Conservation (phyloP, 2,329 filamentous ascomycete species). For the Cladosporium colombiae region DNA sequence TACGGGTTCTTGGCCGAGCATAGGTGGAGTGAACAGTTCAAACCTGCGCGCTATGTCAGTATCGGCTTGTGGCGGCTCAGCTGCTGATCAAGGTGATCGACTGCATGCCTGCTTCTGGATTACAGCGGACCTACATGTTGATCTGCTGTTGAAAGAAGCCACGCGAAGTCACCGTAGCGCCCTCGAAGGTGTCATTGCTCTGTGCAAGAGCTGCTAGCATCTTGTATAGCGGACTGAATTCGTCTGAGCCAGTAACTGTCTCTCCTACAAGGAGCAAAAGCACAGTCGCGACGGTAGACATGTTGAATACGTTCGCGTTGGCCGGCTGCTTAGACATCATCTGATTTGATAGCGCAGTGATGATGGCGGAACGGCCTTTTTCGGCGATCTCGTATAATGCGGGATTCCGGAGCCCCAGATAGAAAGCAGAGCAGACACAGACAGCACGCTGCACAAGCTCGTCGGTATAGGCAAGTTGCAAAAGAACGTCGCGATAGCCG, state of each 20-base stretch:
- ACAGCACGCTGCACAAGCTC: not conserved
- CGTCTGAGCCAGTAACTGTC: not conserved
- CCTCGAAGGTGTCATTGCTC: not conserved
- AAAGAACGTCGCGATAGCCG: not conserved
- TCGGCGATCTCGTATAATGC: not conserved
- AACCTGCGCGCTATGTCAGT: not conserved
- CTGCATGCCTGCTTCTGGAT: not conserved
- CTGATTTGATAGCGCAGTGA: not conserved
- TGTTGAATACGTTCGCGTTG: not conserved
- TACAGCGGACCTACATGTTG: not conserved
- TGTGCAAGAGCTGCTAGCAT: slow-evolving; percentile 4
- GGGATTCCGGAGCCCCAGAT: not conserved
- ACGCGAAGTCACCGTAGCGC: not conserved
- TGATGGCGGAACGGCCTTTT: not conserved
- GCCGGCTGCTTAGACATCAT: not conserved
- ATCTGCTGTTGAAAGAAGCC: not conserved
- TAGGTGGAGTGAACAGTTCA: not conserved
- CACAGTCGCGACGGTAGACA: not conserved
- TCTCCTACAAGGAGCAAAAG: not conserved
- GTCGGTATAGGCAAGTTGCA: not conserved
- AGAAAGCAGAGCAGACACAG: slow-evolving; percentile 1
- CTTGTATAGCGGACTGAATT: not conserved
- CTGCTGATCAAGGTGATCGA: not conserved
- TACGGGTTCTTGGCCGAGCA: not conserved
- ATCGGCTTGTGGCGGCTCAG: not conserved